Percentiles rank a stretch among this genome's conserved stretches.
Evolutionary conservation across 106 monocot species (phyloP).

Genomic region (Posidonia australis): DNA sequence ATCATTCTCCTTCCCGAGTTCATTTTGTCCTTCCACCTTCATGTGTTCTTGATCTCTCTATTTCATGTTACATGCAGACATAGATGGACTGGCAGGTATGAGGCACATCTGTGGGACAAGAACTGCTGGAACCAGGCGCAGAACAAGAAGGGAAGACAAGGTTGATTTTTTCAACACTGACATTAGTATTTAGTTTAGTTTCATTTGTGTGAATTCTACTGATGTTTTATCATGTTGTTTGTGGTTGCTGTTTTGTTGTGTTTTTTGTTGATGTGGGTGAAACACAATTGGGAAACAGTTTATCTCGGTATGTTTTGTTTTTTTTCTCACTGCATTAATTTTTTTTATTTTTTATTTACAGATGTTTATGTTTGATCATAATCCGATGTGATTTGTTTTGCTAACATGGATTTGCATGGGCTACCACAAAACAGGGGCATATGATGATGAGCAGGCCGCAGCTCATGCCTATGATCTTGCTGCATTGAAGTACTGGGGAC

Average conservation of each 20-base stretch:
- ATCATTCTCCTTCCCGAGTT: neutral
- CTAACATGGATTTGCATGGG: neutral
- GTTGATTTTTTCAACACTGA: constrained; percentile 8
- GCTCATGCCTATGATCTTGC: constrained; percentile 80
- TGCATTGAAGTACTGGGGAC: constrained; percentile 91
- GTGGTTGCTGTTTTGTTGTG: too few relatives aligned
- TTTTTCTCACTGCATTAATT: neutral
- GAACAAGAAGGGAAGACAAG: constrained; percentile 79
- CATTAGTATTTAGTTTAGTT: neutral
- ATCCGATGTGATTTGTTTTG: too few relatives aligned
- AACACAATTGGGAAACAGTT: constrained; percentile 35
- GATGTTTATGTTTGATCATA: too few relatives aligned
- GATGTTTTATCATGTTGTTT: neutral
- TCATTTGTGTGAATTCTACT: neutral
- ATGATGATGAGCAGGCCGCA: constrained; percentile 71
- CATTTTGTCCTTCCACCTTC: neutral
- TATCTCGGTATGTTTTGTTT: constrained; percentile 90
- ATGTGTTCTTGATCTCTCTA: neutral
- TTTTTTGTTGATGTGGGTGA: too few relatives aligned
- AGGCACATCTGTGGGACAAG: constrained; percentile 81
- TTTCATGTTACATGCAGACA: constrained; percentile 30
- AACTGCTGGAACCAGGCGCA: constrained; percentile 64
- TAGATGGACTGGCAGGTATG: constrained; percentile 67
- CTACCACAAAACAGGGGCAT: constrained; percentile 38
- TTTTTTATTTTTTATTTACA: neutral